phyloP scores from a whole-genome alignment of 129 eudicot species.

The Escallonia herrerae region DNA sequence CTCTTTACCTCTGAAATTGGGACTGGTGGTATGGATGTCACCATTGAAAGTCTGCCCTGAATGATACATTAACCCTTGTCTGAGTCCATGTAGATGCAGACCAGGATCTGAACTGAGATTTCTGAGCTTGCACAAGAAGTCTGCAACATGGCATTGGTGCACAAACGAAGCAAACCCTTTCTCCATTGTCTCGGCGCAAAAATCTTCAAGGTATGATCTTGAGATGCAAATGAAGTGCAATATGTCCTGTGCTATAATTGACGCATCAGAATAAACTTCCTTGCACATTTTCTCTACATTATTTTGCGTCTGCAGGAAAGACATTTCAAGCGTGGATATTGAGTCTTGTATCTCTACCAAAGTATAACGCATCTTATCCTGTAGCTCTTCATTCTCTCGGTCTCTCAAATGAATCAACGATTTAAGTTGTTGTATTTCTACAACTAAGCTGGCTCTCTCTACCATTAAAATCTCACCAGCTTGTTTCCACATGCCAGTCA shows the following conservation, averaged over 20 bases:
- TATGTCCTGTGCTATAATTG: constrained; percentile 32
- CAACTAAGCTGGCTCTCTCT: constrained; percentile 47
- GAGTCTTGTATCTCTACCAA: constrained; percentile 24
- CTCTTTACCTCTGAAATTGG: constrained; percentile 15
- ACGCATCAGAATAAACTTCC: constrained; percentile 37
- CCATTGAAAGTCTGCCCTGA: constrained; percentile 9
- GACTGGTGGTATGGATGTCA: constrained; percentile 2
- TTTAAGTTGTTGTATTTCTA: constrained; percentile 52
- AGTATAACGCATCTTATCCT: constrained; percentile 22
- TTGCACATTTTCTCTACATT: constrained; percentile 45
- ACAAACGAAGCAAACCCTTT: constrained; percentile 39
- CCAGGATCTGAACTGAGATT: constrained; percentile 8
- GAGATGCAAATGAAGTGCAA: constrained; percentile 26
- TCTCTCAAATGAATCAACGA: constrained; percentile 28
- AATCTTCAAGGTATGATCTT: constrained; percentile 45
- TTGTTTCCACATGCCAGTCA: constrained; percentile 51
- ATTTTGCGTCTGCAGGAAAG: constrained; percentile 41
- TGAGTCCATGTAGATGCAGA: constrained; percentile 12
- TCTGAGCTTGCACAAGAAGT: constrained; percentile 16
- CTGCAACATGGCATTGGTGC: constrained; percentile 45
- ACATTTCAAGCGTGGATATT: constrained; percentile 44
- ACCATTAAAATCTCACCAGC: constrained; percentile 50
- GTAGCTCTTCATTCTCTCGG: constrained; percentile 34
- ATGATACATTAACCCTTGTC: constrained; percentile 16
- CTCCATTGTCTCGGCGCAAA: constrained; percentile 42